Evolutionary conservation across 1,284 basidiomycete genomes (phyloP).

Genomic region (Singerocomus rubriflavus): DNA sequence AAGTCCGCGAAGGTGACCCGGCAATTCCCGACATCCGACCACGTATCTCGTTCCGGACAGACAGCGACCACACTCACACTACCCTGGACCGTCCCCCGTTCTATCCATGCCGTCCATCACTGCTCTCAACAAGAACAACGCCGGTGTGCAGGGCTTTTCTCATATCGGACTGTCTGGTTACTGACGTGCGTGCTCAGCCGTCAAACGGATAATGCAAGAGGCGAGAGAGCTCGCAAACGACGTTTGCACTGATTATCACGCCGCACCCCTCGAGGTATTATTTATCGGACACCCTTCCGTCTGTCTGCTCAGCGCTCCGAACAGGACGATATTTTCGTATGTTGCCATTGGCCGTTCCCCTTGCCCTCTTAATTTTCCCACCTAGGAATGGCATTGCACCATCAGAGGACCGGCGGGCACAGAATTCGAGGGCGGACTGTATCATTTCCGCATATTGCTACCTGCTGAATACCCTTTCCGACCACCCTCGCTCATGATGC

Average conservation of each 20-base stretch:
- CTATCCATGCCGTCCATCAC: slow-evolving; percentile 32
- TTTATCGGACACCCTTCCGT: neutral
- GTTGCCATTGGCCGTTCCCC: slow-evolving; percentile 23
- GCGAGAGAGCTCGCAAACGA: slow-evolving; percentile 85
- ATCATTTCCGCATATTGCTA: slow-evolving; percentile 89
- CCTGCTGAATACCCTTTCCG: slow-evolving; percentile 94
- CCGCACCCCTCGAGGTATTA: slow-evolving; percentile 81
- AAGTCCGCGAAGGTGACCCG: slow-evolving; percentile 11
- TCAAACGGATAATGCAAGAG: slow-evolving; percentile 97
- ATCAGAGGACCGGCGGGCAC: slow-evolving; percentile 83
- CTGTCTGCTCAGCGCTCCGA: slow-evolving; percentile 13
- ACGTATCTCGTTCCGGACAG: slow-evolving; percentile 4
- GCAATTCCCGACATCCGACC: slow-evolving; percentile 15
- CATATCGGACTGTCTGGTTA: neutral
- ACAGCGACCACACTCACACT: neutral
- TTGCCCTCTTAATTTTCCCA: slow-evolving; percentile 29
- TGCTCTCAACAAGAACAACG: slow-evolving; percentile 78
- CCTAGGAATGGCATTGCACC: slow-evolving; percentile 96
- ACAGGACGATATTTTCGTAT: slow-evolving; percentile 80
- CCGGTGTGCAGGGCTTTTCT: slow-evolving; percentile 46
- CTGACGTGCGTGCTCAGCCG: slow-evolving; percentile 43
- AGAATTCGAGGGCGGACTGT: slow-evolving; percentile 88
- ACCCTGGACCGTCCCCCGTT: no score
- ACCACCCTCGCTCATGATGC: slow-evolving; percentile 90
- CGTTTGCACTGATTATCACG: slow-evolving; percentile 78